These are phyloP conservation scores for Grosmannia clavigera DNA, from an alignment of 2,329 filamentous ascomycete genomes.

Conservation along the genomic window DNA sequence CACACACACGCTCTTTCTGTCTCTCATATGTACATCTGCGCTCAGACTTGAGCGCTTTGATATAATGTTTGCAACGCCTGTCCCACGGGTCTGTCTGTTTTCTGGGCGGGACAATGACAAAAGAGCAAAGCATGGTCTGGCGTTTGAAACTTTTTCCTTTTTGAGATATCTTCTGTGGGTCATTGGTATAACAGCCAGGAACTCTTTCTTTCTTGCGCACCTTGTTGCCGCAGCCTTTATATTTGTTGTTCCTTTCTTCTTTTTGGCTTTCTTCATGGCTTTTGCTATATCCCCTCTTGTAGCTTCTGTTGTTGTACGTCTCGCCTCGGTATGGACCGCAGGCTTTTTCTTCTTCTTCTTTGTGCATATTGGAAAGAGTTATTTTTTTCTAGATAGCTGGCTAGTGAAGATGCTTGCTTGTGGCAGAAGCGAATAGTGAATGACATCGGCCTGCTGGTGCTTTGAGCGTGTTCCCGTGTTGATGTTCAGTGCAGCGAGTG, in stretches of 20 bases:
- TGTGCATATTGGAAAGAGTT: background rate
- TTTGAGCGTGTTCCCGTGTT: background rate
- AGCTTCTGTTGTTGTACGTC: background rate
- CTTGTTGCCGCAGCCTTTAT: background rate
- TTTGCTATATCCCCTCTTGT: background rate
- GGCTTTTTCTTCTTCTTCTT: background rate
- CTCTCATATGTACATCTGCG: background rate
- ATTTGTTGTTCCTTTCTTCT: background rate
- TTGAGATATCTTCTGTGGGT: background rate
- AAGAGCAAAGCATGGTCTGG: background rate
- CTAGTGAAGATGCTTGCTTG: background rate
- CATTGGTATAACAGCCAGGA: background rate
- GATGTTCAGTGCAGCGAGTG: background rate
- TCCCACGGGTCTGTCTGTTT: background rate
- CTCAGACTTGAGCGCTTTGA: background rate
- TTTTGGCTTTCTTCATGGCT: background rate
- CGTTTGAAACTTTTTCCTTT: constrained; percentile 4
- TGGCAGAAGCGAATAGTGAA: background rate
- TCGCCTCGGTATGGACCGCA: background rate
- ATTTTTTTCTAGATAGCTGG: background rate
- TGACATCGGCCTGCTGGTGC: background rate
- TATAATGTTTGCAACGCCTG: background rate
- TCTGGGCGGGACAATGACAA: background rate
- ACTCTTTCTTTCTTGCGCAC: background rate
- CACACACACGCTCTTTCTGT: background rate